phyloP scores from a whole-genome alignment of 2,329 filamentous ascomycete species.

The Coniochaeta prunicola region DNA sequence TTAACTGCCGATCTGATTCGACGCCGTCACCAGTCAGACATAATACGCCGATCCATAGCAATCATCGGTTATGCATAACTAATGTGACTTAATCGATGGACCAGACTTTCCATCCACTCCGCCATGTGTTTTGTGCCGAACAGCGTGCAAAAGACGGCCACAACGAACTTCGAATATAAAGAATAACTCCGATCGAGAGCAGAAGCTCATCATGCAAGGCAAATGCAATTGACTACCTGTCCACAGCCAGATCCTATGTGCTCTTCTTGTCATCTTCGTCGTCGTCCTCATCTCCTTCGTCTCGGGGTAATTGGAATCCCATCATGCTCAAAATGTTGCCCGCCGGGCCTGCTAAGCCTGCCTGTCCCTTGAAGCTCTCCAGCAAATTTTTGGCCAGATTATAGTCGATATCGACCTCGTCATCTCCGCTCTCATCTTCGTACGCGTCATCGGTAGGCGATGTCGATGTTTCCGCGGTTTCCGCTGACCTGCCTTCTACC shows the following conservation, averaged over 20 bases:
- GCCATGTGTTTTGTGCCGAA: no score
- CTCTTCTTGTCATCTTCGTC: constrained; percentile 7
- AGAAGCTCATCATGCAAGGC: no score
- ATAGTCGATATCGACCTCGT: constrained; percentile 70
- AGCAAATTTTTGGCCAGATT: constrained; percentile 86
- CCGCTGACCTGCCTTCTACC: constrained; percentile 11
- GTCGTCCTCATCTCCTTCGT: constrained; percentile 53
- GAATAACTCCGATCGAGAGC: no score
- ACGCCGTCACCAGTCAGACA: no score
- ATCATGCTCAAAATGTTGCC: constrained; percentile 83
- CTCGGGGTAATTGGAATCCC: constrained; percentile 73
- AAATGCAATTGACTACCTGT: no score
- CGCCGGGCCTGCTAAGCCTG: constrained; percentile 75
- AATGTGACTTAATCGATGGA: no score
- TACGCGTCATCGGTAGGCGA: constrained; percentile 9
- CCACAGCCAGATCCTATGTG: neutral
- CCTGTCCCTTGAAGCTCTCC: constrained; percentile 88
- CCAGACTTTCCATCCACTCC: no score
- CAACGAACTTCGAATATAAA: no score
- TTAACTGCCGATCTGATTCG: neutral
- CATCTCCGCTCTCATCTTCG: constrained; percentile 13
- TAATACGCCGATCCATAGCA: no score
- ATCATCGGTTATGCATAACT: neutral
- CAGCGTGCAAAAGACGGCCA: no score
- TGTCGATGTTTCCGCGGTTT: neutral